A percentile compares a stretch with the other conserved stretches of the same genome.
These are phyloP conservation scores for Fusarium annulatum DNA, from an alignment of 2,329 filamentous ascomycete genomes.

Conservation along the genomic window DNA sequence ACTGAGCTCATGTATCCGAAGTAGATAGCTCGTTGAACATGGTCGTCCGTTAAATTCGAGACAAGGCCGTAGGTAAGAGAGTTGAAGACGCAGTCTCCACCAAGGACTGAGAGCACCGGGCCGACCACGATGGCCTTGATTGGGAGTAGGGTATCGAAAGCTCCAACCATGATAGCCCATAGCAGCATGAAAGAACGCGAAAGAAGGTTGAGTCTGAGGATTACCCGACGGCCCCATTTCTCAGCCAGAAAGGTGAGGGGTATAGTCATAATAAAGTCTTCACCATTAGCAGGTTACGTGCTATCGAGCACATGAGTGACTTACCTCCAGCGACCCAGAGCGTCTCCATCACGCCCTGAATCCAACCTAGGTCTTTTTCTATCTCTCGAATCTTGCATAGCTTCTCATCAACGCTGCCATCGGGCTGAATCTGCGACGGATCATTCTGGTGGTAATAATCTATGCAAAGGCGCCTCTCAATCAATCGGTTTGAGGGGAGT, in stretches of 20 bases:
- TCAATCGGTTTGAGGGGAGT: slow-evolving; percentile 58
- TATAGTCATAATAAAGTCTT: slow-evolving; percentile 62
- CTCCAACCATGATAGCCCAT: slow-evolving; percentile 40
- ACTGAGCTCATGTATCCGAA: slow-evolving; percentile 63
- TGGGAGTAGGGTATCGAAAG: slow-evolving; percentile 32
- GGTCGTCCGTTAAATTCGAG: slow-evolving; percentile 57
- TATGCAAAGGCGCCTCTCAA: slow-evolving; percentile 61
- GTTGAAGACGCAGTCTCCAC: slow-evolving; percentile 63
- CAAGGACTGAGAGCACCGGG: slow-evolving; percentile 57
- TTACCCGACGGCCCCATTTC: slow-evolving; percentile 52
- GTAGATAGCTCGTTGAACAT: slow-evolving; percentile 59
- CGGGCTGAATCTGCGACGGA: slow-evolving; percentile 43
- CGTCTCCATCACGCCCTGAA: slow-evolving; percentile 63
- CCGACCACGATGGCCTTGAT: slow-evolving; percentile 52
- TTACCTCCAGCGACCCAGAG: slow-evolving; percentile 61
- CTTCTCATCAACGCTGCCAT: slow-evolving; percentile 59
- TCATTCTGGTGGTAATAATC: slow-evolving; percentile 60
- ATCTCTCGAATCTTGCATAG: slow-evolving; percentile 65
- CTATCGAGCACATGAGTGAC: not conserved
- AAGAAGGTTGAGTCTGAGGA: slow-evolving; percentile 58
- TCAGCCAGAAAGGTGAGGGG: slow-evolving; percentile 60
- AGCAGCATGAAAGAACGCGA: slow-evolving; percentile 47
- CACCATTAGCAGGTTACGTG: not conserved
- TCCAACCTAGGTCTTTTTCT: slow-evolving; percentile 62
- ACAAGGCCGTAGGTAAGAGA: slow-evolving; percentile 61